Percentiles rank a stretch among this genome's conserved stretches.
These are phyloP conservation scores for Ogataea allantospora DNA, from an alignment of 805 yeast genomes.

Conservation along the genomic window DNA sequence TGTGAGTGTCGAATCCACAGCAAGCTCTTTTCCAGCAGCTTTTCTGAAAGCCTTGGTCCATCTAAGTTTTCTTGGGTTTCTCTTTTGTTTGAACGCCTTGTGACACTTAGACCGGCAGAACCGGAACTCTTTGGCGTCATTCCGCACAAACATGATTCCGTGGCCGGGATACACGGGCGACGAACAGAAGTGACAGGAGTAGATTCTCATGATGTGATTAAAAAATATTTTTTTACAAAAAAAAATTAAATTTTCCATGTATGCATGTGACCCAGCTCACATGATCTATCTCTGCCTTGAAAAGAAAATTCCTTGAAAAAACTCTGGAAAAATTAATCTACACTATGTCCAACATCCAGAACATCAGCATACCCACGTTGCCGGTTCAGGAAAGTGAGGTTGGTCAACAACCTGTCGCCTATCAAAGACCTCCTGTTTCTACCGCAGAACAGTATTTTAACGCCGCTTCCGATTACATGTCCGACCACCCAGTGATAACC, in stretches of 20 bases:
- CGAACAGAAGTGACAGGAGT: slow-evolving; percentile 94
- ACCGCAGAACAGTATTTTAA: slow-evolving; percentile 58
- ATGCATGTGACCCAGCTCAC: slow-evolving; percentile 5
- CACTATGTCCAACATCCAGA: slow-evolving; percentile 30
- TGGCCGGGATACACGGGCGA: slow-evolving; percentile 94
- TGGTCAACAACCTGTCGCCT: slow-evolving; percentile 17
- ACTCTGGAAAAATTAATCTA: slow-evolving; percentile 4
- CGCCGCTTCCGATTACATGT: slow-evolving; percentile 54
- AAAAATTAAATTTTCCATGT: slow-evolving; percentile 1
- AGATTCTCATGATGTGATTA: slow-evolving; percentile 63
- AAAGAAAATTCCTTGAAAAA: slow-evolving; percentile 1
- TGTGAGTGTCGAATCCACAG: slow-evolving; percentile 93
- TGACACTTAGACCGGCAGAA: slow-evolving; percentile 98
- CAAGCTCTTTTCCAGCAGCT: slow-evolving; percentile 98
- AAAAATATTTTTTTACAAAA: slow-evolving; percentile 2
- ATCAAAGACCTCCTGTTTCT: slow-evolving; percentile 4
- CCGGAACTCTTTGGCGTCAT: slow-evolving; percentile 95
- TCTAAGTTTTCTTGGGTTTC: slow-evolving; percentile 95
- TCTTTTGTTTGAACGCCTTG: slow-evolving; percentile 93
- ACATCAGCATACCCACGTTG: slow-evolving; percentile 54
- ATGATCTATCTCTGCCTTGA: neutral
- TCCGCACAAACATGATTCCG: slow-evolving; percentile 96
- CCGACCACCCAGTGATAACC: slow-evolving; percentile 74
- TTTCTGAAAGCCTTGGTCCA: slow-evolving; percentile 99
- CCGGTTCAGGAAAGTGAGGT: slow-evolving; percentile 30